A percentile compares a stretch with the other conserved stretches of the same genome.
Conservation (phyloP, 2,329 filamentous ascomycete genomes). For the Paraconiothyrium sp. region DNA sequence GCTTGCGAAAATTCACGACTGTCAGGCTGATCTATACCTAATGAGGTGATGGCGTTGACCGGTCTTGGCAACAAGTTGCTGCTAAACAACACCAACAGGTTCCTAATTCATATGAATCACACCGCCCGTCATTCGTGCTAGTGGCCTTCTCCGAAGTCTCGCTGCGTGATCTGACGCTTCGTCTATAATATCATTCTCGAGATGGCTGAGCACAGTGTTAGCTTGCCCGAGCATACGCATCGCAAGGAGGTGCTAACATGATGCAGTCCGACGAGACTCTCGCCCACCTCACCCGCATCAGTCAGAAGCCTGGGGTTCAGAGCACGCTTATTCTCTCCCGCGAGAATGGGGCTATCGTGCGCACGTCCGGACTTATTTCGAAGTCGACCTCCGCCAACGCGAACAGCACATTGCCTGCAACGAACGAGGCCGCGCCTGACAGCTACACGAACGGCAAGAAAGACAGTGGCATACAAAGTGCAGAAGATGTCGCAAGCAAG, state of each 20-base stretch:
- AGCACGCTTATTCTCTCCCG: conserved; percentile 80
- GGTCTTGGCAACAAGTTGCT: conserved; percentile 25
- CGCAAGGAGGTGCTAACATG: conserved; percentile 14
- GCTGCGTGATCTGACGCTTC: not conserved
- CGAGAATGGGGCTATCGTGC: conserved; percentile 75
- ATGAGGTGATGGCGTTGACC: conserved; percentile 12
- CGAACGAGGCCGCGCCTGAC: conserved; percentile 42
- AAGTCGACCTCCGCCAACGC: conserved; percentile 63
- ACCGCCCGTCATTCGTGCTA: not conserved
- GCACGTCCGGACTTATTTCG: conserved; percentile 75
- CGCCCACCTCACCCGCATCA: conserved; percentile 72
- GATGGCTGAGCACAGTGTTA: conserved; percentile 5
- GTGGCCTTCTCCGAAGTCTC: not conserved
- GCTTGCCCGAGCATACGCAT: not conserved
- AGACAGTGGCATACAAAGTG: conserved; percentile 63
- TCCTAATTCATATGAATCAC: not conserved
- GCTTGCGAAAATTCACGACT: conserved; percentile 35
- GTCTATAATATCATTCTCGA: not conserved
- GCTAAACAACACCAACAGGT: conserved; percentile 3
- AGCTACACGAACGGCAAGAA: conserved; percentile 46
- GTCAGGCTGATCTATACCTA: conserved; percentile 19
- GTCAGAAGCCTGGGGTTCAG: conserved; percentile 81
- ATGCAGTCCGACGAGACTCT: conserved; percentile 66
- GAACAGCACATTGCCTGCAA: conserved; percentile 50
- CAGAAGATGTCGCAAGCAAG: conserved; percentile 77